These are phyloP conservation scores for Penicillium subrubescens DNA, from an alignment of 495 filamentous ascomycete genomes.

Conservation along the genomic window DNA sequence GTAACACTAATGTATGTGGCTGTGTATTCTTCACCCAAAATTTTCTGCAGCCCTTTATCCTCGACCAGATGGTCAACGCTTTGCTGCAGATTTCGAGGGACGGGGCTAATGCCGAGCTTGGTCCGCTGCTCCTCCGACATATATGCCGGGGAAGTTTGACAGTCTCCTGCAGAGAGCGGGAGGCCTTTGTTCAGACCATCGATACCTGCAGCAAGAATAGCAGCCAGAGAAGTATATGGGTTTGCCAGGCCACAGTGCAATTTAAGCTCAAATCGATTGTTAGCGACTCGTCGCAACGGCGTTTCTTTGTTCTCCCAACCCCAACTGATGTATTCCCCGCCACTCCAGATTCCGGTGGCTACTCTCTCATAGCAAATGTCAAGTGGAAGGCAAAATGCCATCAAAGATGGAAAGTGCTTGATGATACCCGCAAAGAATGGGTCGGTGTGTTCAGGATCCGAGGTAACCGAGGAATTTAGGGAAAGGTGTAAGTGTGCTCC, in stretches of 20 bases:
- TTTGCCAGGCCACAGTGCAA: not conserved
- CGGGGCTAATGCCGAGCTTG: not conserved
- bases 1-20: not conserved
- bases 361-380: not conserved
- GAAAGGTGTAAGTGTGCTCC: not conserved
- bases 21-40: not conserved
- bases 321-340: not conserved
- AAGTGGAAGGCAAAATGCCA: not conserved
- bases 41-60: not conserved
- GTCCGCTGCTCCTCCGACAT: not conserved
- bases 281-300: not conserved
- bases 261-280: not conserved
- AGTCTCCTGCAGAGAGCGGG: not conserved
- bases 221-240: not conserved
- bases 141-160: not conserved
- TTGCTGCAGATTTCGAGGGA: not conserved
- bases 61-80: not conserved
- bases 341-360: not conserved
- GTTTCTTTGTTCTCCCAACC: not conserved
- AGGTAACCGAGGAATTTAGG: not conserved
- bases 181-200: not conserved
- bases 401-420: not conserved
- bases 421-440: not conserved
- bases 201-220: not conserved
- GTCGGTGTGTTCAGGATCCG: not conserved